phyloP scores from a whole-genome alignment of 352 stramenopile genomes.

The Phytophthora idaei region DNA sequence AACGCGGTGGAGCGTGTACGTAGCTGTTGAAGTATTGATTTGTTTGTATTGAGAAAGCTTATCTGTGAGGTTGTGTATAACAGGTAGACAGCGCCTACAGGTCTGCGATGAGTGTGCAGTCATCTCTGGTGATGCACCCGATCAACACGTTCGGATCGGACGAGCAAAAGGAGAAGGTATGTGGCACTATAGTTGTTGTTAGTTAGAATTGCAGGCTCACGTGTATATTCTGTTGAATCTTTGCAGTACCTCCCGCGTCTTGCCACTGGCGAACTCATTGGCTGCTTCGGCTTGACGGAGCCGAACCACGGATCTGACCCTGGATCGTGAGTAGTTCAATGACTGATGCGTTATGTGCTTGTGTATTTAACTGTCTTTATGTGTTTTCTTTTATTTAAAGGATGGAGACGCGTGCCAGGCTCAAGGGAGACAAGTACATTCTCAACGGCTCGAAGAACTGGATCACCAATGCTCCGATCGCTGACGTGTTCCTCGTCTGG shows the following conservation, averaged over 20 bases:
- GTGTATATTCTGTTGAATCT: background rate
- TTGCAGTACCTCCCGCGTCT: conserved; percentile 94
- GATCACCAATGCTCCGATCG: conserved; percentile 99
- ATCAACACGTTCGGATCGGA: conserved; percentile 98
- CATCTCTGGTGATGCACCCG: conserved; percentile 97
- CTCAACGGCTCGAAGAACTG: conserved; percentile 95
- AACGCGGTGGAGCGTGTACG: conserved; percentile 92
- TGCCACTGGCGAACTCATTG: conserved; percentile 95
- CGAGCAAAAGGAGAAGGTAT: conserved; percentile 94
- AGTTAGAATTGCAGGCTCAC: background rate
- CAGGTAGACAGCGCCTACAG: conserved; percentile 96
- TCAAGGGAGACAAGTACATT: conserved; percentile 93
- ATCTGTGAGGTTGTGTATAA: background rate
- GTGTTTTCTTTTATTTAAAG: conserved; percentile 28
- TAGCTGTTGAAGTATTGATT: background rate
- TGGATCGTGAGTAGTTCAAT: conserved; percentile 57
- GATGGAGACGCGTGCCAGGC: conserved; percentile 95
- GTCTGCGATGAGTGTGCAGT: conserved; percentile 98
- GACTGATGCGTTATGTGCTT: background rate
- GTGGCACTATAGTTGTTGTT: background rate
- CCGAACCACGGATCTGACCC: conserved; percentile 98
- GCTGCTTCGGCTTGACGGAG: conserved; percentile 98
- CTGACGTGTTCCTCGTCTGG: conserved; percentile 98
- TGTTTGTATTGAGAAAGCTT: background rate
- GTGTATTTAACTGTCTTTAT: background rate